A percentile compares a stretch with the other conserved stretches of the same genome.
Evolutionary conservation across 495 filamentous ascomycete genomes (phyloP).

Genomic region (Endocarpon pusillum): DNA sequence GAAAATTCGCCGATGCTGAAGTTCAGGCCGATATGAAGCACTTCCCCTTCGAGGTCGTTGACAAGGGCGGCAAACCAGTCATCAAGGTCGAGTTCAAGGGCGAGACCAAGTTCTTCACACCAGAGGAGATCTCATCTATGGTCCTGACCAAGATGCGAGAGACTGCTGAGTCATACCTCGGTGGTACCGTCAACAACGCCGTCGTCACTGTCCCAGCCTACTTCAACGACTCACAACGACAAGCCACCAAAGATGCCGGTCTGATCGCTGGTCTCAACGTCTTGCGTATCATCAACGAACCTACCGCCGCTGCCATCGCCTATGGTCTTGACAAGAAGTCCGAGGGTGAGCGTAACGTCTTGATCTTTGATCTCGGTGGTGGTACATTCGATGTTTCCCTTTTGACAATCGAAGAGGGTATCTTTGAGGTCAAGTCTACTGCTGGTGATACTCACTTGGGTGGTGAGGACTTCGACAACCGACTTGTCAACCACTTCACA

Average conservation of each 20-base stretch:
- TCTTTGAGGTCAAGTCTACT: slow-evolving; percentile 97
- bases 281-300: slow-evolving; percentile 99
- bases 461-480: slow-evolving; percentile 98
- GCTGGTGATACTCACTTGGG: slow-evolving; percentile 98
- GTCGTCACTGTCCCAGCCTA: slow-evolving; percentile 97
- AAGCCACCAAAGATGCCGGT: slow-evolving; percentile 97
- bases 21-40: slow-evolving; percentile 97
- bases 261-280: slow-evolving; percentile 94
- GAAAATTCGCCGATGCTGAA: slow-evolving; percentile 82
- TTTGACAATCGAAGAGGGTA: slow-evolving; percentile 95
- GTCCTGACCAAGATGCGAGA: slow-evolving; percentile 94
- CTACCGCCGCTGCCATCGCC: slow-evolving; percentile 85
- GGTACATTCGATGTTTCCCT: slow-evolving; percentile 99
- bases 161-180: slow-evolving; percentile 90
- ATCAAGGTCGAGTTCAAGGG: slow-evolving; percentile 93
- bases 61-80: slow-evolving; percentile 76
- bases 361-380: slow-evolving; percentile 99
- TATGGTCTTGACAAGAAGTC: slow-evolving; percentile 97
- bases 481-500: slow-evolving; percentile 90
- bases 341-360: slow-evolving; percentile 91
- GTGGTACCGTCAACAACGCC: slow-evolving; percentile 92
- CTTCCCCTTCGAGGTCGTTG: slow-evolving; percentile 95
- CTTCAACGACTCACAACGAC: slow-evolving; percentile 99
- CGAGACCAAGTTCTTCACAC: slow-evolving; percentile 85
- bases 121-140: slow-evolving; percentile 97